phyloP scores from a whole-genome alignment of 2,329 filamentous ascomycete species.

The Diaporthe citri region DNA sequence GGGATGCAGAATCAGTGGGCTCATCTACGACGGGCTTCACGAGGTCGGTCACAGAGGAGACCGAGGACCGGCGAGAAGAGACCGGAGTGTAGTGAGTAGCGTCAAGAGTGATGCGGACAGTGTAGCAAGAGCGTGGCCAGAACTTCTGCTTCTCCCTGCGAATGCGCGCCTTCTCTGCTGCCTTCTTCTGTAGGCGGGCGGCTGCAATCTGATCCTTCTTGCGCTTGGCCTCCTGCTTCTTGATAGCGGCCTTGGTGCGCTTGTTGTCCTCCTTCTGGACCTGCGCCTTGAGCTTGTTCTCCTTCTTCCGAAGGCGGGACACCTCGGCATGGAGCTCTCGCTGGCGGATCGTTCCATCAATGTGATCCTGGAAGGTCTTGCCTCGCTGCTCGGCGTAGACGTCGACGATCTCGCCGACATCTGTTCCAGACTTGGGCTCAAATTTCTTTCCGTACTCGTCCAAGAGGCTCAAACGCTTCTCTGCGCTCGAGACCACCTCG shows the following conservation, averaged over 20 bases:
- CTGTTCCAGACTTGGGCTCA: slow-evolving; percentile 49
- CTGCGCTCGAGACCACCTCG: slow-evolving; percentile 51
- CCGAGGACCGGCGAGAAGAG: slow-evolving; percentile 63
- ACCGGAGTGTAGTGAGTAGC: slow-evolving; percentile 55
- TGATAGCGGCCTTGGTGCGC: slow-evolving; percentile 48
- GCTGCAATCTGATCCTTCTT: slow-evolving; percentile 52
- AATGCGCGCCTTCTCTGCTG: slow-evolving; percentile 59
- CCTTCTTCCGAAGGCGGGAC: slow-evolving; percentile 49
- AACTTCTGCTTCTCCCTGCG: slow-evolving; percentile 58
- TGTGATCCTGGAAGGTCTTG: slow-evolving; percentile 56
- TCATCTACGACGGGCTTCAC: slow-evolving; percentile 64
- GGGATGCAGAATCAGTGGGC: slow-evolving; percentile 54
- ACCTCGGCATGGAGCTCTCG: slow-evolving; percentile 53
- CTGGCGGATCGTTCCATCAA: slow-evolving; percentile 48
- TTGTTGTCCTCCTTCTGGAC: slow-evolving; percentile 46
- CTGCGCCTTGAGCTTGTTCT: slow-evolving; percentile 47
- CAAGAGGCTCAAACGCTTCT: slow-evolving; percentile 56
- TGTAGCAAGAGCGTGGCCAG: slow-evolving; percentile 64
- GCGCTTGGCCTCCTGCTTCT: slow-evolving; percentile 51
- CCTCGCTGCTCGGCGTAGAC: slow-evolving; percentile 58
- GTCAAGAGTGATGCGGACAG: slow-evolving; percentile 65
- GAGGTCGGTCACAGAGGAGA: slow-evolving; percentile 65
- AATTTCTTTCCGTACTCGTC: slow-evolving; percentile 55
- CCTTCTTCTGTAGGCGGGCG: slow-evolving; percentile 52
- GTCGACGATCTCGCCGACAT: slow-evolving; percentile 54